A percentile compares a stretch with the other conserved stretches of the same genome.
These are phyloP conservation scores for Heritiera littoralis DNA, from an alignment of 345 rosid species.

Conservation along the genomic window DNA sequence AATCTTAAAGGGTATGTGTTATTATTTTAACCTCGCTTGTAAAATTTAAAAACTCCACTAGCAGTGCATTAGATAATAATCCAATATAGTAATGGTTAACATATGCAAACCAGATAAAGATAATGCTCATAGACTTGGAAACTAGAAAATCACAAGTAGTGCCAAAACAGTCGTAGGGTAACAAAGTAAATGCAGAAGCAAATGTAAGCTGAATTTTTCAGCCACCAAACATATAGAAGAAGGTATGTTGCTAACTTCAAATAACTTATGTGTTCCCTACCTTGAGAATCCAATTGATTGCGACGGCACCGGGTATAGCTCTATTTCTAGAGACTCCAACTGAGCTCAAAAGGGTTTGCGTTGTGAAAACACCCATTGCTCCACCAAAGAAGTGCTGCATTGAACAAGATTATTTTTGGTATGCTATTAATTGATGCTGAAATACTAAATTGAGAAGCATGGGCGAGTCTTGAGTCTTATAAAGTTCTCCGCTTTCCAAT, in stretches of 20 bases:
- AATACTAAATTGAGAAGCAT: not conserved
- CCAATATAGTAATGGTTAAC: not conserved
- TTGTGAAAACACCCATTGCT: slow-evolving; percentile 98
- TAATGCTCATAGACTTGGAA: not conserved
- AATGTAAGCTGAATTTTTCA: slow-evolving; percentile 1
- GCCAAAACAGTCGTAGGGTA: not conserved
- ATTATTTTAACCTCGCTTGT: too few species aligned
- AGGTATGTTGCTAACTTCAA: not conserved
- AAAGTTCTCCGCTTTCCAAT: not conserved
- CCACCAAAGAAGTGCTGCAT: slow-evolving; percentile 96
- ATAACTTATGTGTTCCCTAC: slow-evolving; percentile 34
- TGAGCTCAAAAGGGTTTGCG: slow-evolving; percentile 83
- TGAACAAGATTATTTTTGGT: slow-evolving; percentile 17
- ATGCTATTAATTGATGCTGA: not conserved
- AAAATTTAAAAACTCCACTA: too few species aligned
- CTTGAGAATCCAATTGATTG: slow-evolving; percentile 99
- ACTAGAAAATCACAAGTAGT: not conserved
- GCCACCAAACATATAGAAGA: not conserved
- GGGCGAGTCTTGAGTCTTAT: not conserved
- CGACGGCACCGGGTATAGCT: slow-evolving; percentile 86
- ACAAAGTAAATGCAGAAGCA: not conserved
- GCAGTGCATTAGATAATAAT: too few species aligned
- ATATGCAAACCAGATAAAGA: not conserved
- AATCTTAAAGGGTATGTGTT: too few species aligned
- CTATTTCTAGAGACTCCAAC: slow-evolving; percentile 81